Evolutionary conservation across 768 basidiomycete species (phyloP).

Genomic region (Termitomyces eurrhizus): DNA sequence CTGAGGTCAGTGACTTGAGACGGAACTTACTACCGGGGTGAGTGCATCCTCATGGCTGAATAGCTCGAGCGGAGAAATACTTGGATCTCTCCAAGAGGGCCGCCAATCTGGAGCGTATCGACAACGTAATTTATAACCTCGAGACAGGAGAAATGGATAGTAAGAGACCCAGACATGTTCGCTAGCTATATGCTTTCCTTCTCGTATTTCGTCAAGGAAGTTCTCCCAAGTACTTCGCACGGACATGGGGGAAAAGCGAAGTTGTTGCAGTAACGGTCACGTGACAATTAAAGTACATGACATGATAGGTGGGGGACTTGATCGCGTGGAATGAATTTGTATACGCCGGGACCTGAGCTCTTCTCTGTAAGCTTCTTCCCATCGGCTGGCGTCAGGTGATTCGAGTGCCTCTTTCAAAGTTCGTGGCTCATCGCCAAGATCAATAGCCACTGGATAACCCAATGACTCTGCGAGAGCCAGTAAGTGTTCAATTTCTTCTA

Average conservation of each 20-base stretch:
- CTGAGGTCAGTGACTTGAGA: neutral
- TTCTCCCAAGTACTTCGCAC: neutral
- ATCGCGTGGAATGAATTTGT: too few relatives aligned
- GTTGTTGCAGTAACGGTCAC: too few relatives aligned
- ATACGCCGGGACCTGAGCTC: too few relatives aligned
- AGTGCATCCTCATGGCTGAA: neutral
- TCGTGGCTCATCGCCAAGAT: too few relatives aligned
- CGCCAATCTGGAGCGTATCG: constrained; percentile 4
- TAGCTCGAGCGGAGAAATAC: neutral
- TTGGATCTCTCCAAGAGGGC: neutral
- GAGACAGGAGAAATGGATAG: neutral
- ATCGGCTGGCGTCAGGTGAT: too few relatives aligned
- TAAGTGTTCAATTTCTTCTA: too few relatives aligned
- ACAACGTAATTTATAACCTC: constrained; percentile 1
- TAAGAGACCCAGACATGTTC: neutral
- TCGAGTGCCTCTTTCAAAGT: too few relatives aligned
- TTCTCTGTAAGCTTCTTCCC: too few relatives aligned
- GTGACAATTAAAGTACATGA: too few relatives aligned
- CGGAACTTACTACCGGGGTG: neutral
- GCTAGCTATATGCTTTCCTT: neutral
- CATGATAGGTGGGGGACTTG: too few relatives aligned
- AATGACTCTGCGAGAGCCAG: too few relatives aligned
- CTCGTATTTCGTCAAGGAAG: neutral
- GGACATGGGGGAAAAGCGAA: neutral
- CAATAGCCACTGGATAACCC: too few relatives aligned